Evolutionary conservation across 139 green algal species (phyloP), one percentile per base, ranked within the genome.

Genomic region (Chlamydomonas schloesseri): DNA sequence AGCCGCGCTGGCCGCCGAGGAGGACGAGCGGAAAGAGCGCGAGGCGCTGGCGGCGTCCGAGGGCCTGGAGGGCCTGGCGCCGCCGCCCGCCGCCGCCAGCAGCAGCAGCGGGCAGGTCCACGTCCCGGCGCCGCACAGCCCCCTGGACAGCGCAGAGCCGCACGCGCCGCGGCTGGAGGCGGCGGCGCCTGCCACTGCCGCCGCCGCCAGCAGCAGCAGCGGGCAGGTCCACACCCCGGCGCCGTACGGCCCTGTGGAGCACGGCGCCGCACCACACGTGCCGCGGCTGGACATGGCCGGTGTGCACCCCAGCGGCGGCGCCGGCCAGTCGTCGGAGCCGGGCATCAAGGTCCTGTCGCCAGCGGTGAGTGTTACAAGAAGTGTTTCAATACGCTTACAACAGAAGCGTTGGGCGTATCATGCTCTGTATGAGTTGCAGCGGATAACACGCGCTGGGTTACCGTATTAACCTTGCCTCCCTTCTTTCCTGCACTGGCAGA

Each of bases 41-140:
- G 69, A 87, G 26, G 81, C 81, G 34, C 36, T 87, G 33, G 81
- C 81, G 34, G 81, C n/a, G 33, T 70, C 71, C 33, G 81, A 62
- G 55, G 69, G 68, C 11, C 50, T 87, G 17, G 28, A 46, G 13
- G 33, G 26, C 9, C 68, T 33, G 11, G 23, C 50, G 14, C 68
- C 24, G 24, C 76, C 60, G 17, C 36, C 36, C 14, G 73, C 26
- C 50, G 3, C 24, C 60, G 0, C 11, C 37, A 24, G 33, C 58
- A 60, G 58, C 76, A 8, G 20, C 15, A 29, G 33, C 57, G 31
- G 10, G 33, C 26, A 13, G 28, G 29, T 37, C 0, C 62, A 84
- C n/a, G 20, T 21, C 2, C 55, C 18, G 20, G 55, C 55, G 55
- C 55, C 18, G 18, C 10, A 60, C 20, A 11, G 55, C 55, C 62